Conservation (phyloP, 345 rosid genomes). For the Euphorbia pulcherrima region DNA sequence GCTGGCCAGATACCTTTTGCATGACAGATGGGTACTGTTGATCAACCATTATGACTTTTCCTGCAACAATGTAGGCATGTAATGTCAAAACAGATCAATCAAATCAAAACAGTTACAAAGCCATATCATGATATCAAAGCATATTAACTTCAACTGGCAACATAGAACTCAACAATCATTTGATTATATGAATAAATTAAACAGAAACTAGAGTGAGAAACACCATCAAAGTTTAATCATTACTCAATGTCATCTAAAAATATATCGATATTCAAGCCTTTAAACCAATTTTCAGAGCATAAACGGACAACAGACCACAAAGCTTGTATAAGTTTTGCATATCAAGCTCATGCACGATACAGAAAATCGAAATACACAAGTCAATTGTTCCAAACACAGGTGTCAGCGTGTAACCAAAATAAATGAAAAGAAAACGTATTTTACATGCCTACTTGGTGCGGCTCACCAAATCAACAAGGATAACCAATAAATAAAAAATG, state of each 20-base stretch:
- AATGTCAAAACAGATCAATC: neutral
- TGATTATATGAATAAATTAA: neutral
- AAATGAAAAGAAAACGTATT: neutral
- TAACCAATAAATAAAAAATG: neutral
- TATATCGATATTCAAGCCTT: neutral
- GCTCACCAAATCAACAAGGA: neutral
- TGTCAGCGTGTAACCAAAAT: neutral
- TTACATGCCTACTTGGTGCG: neutral
- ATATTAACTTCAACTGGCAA: neutral
- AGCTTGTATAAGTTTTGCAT: neutral
- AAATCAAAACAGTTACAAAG: neutral
- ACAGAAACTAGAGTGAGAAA: neutral
- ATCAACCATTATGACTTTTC: conserved; percentile 59
- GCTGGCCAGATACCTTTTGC: conserved; percentile 70
- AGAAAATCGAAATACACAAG: neutral
- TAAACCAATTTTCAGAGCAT: neutral
- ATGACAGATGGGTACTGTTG: conserved; percentile 64
- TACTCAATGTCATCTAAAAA: neutral
- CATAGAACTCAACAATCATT: neutral
- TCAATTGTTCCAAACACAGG: neutral
- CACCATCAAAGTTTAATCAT: neutral
- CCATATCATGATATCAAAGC: neutral
- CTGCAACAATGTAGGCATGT: conserved; percentile 27
- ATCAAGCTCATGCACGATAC: neutral
- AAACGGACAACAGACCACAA: neutral